Evolutionary conservation across 169 alveolate species (phyloP).

Genomic region (Plasmodium yoelii): DNA sequence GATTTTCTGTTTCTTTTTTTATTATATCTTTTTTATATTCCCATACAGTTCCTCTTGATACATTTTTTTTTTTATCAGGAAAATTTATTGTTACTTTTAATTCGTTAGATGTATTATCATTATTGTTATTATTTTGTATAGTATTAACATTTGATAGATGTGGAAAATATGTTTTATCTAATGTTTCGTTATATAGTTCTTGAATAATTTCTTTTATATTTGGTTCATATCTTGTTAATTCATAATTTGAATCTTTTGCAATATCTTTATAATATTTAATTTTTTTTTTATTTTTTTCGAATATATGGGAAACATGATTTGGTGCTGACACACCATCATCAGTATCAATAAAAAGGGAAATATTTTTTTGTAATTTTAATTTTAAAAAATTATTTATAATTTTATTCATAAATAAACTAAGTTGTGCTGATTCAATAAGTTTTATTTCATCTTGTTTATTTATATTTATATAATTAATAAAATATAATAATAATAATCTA

Average conservation of each 20-base stretch:
- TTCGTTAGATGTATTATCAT: background rate
- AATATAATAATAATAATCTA: conserved; percentile 34
- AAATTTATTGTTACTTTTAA: too few relatives aligned
- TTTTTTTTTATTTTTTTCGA: conserved; percentile 47
- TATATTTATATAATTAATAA: conserved; percentile 25
- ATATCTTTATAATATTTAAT: conserved; percentile 35
- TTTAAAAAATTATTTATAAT: conserved; percentile 14
- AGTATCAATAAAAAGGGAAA: background rate
- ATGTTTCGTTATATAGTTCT: conserved; percentile 32
- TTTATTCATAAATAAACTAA: conserved; percentile 81
- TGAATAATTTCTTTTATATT: conserved; percentile 59
- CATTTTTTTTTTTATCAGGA: conserved; percentile 17
- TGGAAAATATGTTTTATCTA: conserved; percentile 54
- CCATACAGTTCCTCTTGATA: conserved; percentile 48
- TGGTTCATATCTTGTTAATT: conserved; percentile 64
- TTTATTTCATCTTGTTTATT: conserved; percentile 19
- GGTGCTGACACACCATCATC: background rate
- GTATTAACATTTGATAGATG: background rate
- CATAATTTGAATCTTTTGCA: conserved; percentile 47
- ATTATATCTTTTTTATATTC: conserved; percentile 24
- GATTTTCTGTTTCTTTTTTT: conserved; percentile 22
- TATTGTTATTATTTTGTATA: conserved; percentile 5
- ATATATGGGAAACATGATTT: background rate
- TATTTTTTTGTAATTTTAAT: conserved; percentile 10
- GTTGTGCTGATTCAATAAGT: conserved; percentile 77